Evolutionary conservation across 306 rosid genomes (phyloP).

Genomic region (Luffa acutangula): DNA sequence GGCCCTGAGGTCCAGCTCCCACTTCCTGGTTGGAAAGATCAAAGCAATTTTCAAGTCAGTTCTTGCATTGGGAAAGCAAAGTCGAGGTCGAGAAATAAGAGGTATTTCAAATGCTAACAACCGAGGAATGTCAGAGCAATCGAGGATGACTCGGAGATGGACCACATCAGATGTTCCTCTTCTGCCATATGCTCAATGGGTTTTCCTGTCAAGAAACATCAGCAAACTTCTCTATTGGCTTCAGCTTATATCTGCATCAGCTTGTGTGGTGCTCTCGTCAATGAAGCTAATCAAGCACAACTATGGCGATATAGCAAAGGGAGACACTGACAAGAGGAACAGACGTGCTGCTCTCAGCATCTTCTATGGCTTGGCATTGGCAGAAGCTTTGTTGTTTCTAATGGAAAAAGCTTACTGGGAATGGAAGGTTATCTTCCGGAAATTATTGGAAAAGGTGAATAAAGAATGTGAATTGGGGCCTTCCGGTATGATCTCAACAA

Average conservation of each 20-base stretch:
- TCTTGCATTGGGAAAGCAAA: constrained; percentile 12
- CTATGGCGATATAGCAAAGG: constrained; percentile 67
- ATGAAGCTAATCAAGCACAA: constrained; percentile 52
- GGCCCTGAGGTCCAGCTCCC: constrained; percentile 38
- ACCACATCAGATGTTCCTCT: constrained; percentile 71
- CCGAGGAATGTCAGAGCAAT: constrained; percentile 12
- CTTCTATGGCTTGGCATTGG: constrained; percentile 70
- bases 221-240: constrained; percentile 90
- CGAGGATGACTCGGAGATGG: constrained; percentile 61
- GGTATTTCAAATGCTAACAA: constrained; percentile 10
- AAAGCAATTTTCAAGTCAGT: constrained; percentile 37
- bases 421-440: constrained; percentile 54
- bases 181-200: constrained; percentile 60
- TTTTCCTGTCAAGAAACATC: constrained; percentile 53
- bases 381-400: constrained; percentile 82
- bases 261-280: constrained; percentile 64
- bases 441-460: constrained; percentile 58
- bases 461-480: constrained; percentile 62
- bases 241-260: constrained; percentile 76
- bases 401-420: constrained; percentile 81
- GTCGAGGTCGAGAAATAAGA: constrained; percentile 17
- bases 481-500: constrained; percentile 49
- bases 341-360: constrained; percentile 55
- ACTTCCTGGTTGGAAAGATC: constrained; percentile 20
- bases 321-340: constrained; percentile 72